A percentile compares a stretch with the other conserved stretches of the same genome.
phyloP scores from a whole-genome alignment of 2,329 filamentous ascomycete genomes.

The Colletotrichum liriopes region DNA sequence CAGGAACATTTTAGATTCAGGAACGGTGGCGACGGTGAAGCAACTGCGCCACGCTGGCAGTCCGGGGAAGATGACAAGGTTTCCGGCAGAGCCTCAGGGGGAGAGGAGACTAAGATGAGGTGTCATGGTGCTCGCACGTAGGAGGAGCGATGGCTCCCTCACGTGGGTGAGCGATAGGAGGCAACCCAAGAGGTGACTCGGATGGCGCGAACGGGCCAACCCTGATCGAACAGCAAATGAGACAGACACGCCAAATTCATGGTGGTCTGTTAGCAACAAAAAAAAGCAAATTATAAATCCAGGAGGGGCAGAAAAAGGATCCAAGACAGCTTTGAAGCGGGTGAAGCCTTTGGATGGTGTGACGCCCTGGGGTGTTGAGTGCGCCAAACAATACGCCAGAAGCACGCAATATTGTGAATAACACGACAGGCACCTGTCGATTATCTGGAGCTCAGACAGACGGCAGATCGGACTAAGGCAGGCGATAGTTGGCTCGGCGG shows the following conservation, averaged over 20 bases:
- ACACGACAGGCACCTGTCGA: not conserved
- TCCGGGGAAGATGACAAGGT: slow-evolving; percentile 36
- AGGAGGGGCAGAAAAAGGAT: not conserved
- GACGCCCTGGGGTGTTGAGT: not conserved
- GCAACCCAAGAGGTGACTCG: not conserved
- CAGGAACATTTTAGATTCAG: slow-evolving; percentile 29
- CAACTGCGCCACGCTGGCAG: slow-evolving; percentile 28
- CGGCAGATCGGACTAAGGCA: slow-evolving; percentile 13
- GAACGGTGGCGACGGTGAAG: slow-evolving; percentile 16
- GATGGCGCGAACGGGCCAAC: not conserved
- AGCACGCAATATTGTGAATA: slow-evolving; percentile 30
- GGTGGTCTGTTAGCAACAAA: not conserved
- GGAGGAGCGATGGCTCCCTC: not conserved
- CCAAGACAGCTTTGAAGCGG: not conserved
- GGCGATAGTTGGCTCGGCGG: not conserved
- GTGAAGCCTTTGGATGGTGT: not conserved
- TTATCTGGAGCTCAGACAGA: not conserved
- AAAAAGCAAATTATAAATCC: not conserved
- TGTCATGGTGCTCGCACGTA: not conserved
- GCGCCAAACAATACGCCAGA: not conserved
- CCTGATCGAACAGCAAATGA: not conserved
- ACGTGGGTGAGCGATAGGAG: slow-evolving; percentile 21
- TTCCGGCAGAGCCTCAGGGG: slow-evolving; percentile 41
- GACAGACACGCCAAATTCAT: not conserved
- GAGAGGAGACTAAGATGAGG: not conserved